phyloP scores from a whole-genome alignment of 306 rosid genomes.

The Pyrus betulifolia region DNA sequence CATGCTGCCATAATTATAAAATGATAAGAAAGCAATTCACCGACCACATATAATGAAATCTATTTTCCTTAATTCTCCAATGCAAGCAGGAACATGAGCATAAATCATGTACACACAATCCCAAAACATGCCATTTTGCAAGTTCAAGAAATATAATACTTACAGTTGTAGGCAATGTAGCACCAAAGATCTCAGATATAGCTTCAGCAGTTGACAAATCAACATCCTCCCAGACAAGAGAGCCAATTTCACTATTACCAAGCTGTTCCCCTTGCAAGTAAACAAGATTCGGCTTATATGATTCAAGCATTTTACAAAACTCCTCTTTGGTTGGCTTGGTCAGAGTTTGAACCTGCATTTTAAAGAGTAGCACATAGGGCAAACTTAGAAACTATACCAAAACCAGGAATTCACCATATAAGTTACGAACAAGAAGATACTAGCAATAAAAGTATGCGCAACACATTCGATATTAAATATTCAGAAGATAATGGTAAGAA shows the following conservation, averaged over 20 bases:
- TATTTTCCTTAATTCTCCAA: not conserved
- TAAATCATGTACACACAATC: not conserved
- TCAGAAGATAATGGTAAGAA: not conserved
- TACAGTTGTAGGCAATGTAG: constrained; percentile 78
- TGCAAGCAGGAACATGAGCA: not conserved
- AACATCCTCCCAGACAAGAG: constrained; percentile 68
- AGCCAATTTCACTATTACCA: constrained; percentile 60
- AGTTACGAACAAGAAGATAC: not conserved
- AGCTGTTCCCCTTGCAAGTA: constrained; percentile 87
- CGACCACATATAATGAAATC: not conserved
- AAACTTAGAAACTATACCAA: not conserved
- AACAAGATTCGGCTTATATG: constrained; percentile 68
- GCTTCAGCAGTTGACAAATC: constrained; percentile 54
- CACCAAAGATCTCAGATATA: constrained; percentile 56
- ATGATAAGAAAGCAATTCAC: not conserved
- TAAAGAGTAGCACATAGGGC: not conserved
- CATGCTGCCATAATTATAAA: not conserved
- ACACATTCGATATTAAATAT: not conserved
- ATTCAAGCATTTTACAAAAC: constrained; percentile 53
- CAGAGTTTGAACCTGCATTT: constrained; percentile 74
- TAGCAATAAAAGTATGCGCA: not conserved
- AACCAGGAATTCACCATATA: not conserved
- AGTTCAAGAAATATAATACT: constrained; percentile 23
- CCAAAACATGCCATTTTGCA: not conserved
- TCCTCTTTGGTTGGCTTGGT: constrained; percentile 68